Evolutionary conservation across 2,329 filamentous ascomycete genomes (phyloP), one percentile per base, ranked within the genome.

Genomic region (Thelonectria olida): DNA sequence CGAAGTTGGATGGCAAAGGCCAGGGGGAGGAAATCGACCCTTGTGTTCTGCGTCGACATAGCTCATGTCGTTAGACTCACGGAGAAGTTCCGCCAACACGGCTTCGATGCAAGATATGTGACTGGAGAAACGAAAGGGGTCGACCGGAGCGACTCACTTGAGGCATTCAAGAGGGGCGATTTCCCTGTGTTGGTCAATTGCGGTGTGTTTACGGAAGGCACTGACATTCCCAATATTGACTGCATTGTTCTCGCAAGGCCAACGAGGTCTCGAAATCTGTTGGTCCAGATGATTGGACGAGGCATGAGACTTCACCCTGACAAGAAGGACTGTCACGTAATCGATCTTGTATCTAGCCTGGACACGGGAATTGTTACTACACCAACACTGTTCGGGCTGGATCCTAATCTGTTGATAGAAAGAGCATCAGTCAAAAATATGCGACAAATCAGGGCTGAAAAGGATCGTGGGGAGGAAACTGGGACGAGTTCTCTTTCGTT

Each of bases 211-310:
- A 98, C 95, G 0, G 96, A 99, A 79, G 96, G 96, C 2, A 99
- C 96, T 1, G 96, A 99, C 72, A 97, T 99, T 28, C 96, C 96
- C 6, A 97, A 97, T 74, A 92, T 99, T 67, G 96, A 99, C 79
- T 98, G 96, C 73, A 87, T 99, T 22, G 74, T 99, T 8, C 84
- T 99, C 8, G 93, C 91, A 4, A 84, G 96, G 22, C 96, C 96
- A 0, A 99, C 96, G 1, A 89, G 90, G 68, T 98, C 96, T 15
- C 88, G 92, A n/a, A 98, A 97, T 69, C 81, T 99, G 2, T 86
- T 99, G 1, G 88, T 98, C 1, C 96, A 99, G 77, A 99, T 99
- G 96, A 97, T 99, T 63, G 96, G 96, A 1, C 87, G 96, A 70
- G 96, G 96, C 5, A 92, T 99, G 88, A 88, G 96, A 41, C 80